Conservation (phyloP, 257 asterid genomes). For the Solanum medicagineum region DNA sequence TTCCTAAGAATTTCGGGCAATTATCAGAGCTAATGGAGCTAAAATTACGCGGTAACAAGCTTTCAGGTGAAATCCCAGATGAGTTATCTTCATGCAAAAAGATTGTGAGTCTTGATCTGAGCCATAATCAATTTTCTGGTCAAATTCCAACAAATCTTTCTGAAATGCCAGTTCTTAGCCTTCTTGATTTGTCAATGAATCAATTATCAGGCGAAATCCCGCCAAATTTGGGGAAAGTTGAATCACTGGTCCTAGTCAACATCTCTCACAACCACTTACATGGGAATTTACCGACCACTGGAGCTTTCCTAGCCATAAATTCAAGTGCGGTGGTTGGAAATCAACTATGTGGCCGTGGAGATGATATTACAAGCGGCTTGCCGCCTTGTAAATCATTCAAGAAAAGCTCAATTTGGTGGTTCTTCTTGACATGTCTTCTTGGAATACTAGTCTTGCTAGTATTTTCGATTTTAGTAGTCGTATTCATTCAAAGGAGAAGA, state of each 20-base stretch:
- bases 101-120: constrained; percentile 62
- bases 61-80: constrained; percentile 53
- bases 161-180: constrained; percentile 64
- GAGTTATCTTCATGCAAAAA: constrained; percentile 45
- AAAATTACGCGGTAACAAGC: constrained; percentile 33
- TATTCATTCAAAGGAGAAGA: constrained; percentile 13
- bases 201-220: constrained; percentile 54
- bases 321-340: constrained; percentile 47
- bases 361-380: constrained; percentile 23
- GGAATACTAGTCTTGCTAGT: constrained; percentile 19
- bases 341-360: constrained; percentile 34
- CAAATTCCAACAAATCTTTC: constrained; percentile 47
- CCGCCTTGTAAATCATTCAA: constrained; percentile 36
- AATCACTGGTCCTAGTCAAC: constrained; percentile 62
- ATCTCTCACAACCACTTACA: constrained; percentile 55
- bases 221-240: constrained; percentile 35
- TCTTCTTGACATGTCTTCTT: constrained; percentile 31
- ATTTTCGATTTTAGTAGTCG: neutral
- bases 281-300: constrained; percentile 58
- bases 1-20: constrained; percentile 33
- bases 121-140: constrained; percentile 47
- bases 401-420: constrained; percentile 32
- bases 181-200: constrained; percentile 61
- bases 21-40: constrained; percentile 44
- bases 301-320: constrained; percentile 61